phyloP scores from a whole-genome alignment of 1,284 basidiomycete species.

The Agroathelia rolfsii region DNA sequence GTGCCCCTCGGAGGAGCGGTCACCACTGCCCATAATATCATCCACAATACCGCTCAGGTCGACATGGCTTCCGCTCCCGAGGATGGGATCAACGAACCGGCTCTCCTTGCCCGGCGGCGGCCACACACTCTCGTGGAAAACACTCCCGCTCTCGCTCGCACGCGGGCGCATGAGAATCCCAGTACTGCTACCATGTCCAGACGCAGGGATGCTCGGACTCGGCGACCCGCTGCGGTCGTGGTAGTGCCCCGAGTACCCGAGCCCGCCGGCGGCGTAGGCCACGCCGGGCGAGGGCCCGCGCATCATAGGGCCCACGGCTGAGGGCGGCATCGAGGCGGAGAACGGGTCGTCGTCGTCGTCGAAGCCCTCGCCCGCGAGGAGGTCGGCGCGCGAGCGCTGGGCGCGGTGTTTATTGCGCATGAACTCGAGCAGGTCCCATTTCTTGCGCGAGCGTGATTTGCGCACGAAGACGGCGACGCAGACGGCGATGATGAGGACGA shows the following conservation, averaged over 20 bases:
- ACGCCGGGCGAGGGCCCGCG: slow-evolving; percentile 4
- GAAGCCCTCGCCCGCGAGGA: slow-evolving; percentile 37
- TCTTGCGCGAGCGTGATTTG: slow-evolving; percentile 31
- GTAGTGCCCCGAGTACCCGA: too few species aligned
- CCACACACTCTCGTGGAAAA: slow-evolving; percentile 43
- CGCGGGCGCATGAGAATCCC: slow-evolving; percentile 28
- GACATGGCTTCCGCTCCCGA: slow-evolving; percentile 21
- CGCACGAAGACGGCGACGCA: slow-evolving; percentile 30
- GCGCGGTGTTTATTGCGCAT: slow-evolving; percentile 22
- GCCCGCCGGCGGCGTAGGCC: too few species aligned
- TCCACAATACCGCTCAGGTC: slow-evolving; percentile 37
- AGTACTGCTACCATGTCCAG: slow-evolving; percentile 7
- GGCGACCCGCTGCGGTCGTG: slow-evolving; percentile 12
- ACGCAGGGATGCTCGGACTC: slow-evolving; percentile 6
- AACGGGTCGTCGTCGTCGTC: slow-evolving; percentile 24
- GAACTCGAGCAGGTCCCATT: slow-evolving; percentile 25
- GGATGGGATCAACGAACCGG: slow-evolving; percentile 35
- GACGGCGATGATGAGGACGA: slow-evolving; percentile 27
- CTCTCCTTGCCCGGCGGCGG: slow-evolving; percentile 31
- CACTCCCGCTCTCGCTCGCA: slow-evolving; percentile 33
- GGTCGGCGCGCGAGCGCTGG: slow-evolving; percentile 25
- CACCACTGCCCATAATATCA: slow-evolving; percentile 48
- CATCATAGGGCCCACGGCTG: slow-evolving; percentile 4
- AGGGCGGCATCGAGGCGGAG: slow-evolving; percentile 7
- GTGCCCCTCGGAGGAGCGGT: too few species aligned